phyloP scores from a whole-genome alignment of 179 eudicot genomes.

The Kewa caespitosa region DNA sequence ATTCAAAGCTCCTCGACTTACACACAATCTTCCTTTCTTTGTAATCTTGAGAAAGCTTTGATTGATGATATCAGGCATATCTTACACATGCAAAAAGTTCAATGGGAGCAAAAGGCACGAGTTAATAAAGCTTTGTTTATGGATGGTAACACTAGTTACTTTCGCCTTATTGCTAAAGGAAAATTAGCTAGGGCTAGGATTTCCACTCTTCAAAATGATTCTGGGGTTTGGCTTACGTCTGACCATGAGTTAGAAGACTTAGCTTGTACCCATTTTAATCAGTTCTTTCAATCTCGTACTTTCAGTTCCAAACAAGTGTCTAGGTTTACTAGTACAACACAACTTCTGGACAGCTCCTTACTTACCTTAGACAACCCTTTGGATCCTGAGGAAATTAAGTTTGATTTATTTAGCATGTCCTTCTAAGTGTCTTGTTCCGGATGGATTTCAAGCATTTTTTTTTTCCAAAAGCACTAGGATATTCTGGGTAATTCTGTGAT shows the following conservation, averaged over 20 bases:
- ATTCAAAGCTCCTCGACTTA: not conserved
- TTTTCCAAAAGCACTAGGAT: not conserved
- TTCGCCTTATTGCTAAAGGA: not conserved
- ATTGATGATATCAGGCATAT: too few relatives aligned
- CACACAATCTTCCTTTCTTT: not conserved
- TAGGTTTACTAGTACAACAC: not conserved
- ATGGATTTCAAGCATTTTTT: too few relatives aligned
- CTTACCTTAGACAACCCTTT: too few relatives aligned
- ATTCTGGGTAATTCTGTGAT: too few relatives aligned
- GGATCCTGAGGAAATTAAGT: not conserved
- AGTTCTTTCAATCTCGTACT: not conserved
- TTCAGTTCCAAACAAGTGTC: not conserved
- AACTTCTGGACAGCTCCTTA: not conserved
- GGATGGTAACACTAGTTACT: not conserved
- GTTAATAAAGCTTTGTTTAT: too few relatives aligned
- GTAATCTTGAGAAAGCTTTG: not conserved
- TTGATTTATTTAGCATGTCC: not conserved
- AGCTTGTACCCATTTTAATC: not conserved
- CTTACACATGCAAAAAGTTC: not conserved
- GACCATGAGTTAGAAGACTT: too few relatives aligned
- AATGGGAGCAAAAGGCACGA: not conserved
- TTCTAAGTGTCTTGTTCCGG: not conserved
- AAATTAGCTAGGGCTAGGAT: not conserved
- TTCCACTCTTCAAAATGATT: not conserved
- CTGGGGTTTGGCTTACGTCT: not conserved